These are phyloP conservation scores for Dujonia santamariae DNA, from an alignment of 1,139 yeast species.

Conservation along the genomic window DNA sequence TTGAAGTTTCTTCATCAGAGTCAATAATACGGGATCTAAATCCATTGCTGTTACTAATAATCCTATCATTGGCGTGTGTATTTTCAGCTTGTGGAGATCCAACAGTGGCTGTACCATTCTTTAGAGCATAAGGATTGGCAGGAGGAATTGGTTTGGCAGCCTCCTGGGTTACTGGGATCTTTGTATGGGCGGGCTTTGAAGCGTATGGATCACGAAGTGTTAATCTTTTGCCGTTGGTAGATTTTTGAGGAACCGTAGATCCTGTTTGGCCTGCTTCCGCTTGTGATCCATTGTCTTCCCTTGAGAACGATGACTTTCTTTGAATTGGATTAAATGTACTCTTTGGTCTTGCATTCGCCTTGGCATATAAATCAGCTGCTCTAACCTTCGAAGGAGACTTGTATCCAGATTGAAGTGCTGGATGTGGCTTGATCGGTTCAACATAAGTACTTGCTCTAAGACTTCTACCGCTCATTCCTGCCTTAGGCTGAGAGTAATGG, in stretches of 20 bases:
- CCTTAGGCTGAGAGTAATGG: conserved; percentile 8
- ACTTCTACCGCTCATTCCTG: conserved; percentile 30
- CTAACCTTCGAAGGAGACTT: conserved; percentile 41
- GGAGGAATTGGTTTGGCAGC: conserved; percentile 6
- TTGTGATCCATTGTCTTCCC: conserved; percentile 16
- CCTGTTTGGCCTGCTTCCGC: conserved; percentile 9
- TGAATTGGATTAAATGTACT: conserved; percentile 37
- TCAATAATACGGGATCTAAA: conserved; percentile 52
- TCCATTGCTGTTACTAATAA: conserved; percentile 11
- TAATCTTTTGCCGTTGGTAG: conserved; percentile 15
- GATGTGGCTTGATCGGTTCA: conserved; percentile 44
- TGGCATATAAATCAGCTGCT: conserved; percentile 50
- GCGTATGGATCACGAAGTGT: conserved; percentile 5
- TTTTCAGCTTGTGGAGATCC: conserved; percentile 9
- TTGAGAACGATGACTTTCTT: conserved; percentile 57
- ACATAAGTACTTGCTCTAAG: conserved; percentile 32
- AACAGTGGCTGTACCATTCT: conserved; percentile 1
- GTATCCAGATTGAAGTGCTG: conserved; percentile 37
- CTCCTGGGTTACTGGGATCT: conserved; percentile 5
- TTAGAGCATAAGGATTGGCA: conserved; percentile 3
- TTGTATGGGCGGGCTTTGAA: background rate
- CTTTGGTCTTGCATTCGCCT: conserved; percentile 42
- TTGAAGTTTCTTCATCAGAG: conserved; percentile 46
- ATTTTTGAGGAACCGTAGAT: conserved; percentile 10
- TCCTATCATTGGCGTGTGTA: conserved; percentile 12